These are phyloP conservation scores for Paramecium primaurelia DNA, from an alignment of 73 alveolate genomes.

Conservation along the genomic window DNA sequence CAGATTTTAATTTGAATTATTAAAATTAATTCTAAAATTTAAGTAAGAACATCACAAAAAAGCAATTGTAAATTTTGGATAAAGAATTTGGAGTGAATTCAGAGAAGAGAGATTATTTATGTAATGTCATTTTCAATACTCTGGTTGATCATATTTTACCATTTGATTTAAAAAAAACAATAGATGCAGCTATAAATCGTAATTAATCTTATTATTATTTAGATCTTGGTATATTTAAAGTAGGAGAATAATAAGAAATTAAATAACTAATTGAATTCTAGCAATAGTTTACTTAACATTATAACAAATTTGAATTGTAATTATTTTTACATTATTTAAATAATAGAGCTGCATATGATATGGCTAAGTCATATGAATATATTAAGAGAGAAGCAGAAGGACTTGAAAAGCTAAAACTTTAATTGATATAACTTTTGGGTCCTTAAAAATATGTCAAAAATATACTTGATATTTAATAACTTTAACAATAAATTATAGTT, in stretches of 20 bases:
- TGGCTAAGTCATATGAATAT: background rate
- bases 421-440: background rate
- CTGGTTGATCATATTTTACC: background rate
- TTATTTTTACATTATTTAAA: background rate
- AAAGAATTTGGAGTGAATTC: background rate
- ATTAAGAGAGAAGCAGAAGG: background rate
- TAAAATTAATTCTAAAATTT: background rate
- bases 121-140: background rate
- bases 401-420: background rate
- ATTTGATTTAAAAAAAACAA: conserved; percentile 2
- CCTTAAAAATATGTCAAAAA: background rate
- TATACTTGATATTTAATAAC: background rate
- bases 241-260: background rate
- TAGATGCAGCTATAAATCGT: conserved; percentile 4
- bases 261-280: background rate
- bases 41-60: background rate
- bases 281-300: background rate
- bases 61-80: background rate
- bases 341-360: background rate
- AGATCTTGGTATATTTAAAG: background rate
- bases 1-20: background rate
- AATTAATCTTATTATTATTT: background rate
- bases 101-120: background rate
- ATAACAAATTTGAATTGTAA: background rate
- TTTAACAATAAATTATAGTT: background rate